These are phyloP conservation scores for Rhodomyrtus tomentosa DNA, from an alignment of 345 rosid genomes.

Conservation along the genomic window DNA sequence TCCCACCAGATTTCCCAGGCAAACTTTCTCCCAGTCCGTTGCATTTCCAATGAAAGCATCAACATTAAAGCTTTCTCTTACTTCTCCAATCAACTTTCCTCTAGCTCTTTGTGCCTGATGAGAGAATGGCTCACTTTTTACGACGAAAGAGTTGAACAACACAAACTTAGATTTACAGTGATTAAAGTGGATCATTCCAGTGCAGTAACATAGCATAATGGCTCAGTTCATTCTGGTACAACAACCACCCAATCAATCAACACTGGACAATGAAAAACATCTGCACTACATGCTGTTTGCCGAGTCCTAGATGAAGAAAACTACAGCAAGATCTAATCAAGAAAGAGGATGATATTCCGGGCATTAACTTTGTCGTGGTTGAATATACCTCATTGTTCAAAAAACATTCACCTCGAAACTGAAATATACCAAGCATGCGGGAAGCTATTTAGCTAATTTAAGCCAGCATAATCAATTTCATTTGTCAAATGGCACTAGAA, in stretches of 20 bases:
- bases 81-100: slow-evolving; percentile 61
- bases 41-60: slow-evolving; percentile 85
- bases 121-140: background rate
- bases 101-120: slow-evolving; percentile 78
- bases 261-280: background rate
- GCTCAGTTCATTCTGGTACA: background rate
- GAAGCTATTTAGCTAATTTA: background rate
- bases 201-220: background rate
- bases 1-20: slow-evolving; percentile 88
- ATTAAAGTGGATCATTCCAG: background rate
- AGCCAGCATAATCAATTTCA: background rate
- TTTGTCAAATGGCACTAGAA: background rate
- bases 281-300: background rate
- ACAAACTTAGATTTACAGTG: background rate
- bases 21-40: slow-evolving; percentile 84
- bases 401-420: background rate
- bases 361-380: background rate
- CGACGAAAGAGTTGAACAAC: background rate
- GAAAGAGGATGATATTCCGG: background rate
- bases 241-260: background rate
- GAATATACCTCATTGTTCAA: background rate
- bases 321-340: background rate
- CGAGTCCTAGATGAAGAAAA: background rate
- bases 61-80: slow-evolving; percentile 49
- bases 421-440: background rate